Evolutionary conservation across 2,329 filamentous ascomycete species (phyloP).

Genomic region (Fusarium chaquense): DNA sequence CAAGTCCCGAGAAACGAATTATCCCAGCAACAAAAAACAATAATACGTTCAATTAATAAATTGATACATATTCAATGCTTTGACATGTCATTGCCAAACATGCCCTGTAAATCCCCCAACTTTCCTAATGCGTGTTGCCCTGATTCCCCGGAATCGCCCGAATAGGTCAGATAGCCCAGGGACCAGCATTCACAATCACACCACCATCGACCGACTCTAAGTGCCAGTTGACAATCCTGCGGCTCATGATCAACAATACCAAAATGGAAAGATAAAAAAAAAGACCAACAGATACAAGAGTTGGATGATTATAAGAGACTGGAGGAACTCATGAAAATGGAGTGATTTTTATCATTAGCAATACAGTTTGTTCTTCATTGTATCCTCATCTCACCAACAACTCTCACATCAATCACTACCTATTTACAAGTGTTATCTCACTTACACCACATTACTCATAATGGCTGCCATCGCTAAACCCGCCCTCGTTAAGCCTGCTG

Average conservation of each 20-base stretch:
- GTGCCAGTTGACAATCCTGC: slow-evolving; percentile 28
- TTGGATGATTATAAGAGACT: slow-evolving; percentile 32
- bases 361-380: slow-evolving; percentile 4
- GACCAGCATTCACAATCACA: slow-evolving; percentile 34
- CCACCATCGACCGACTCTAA: slow-evolving; percentile 43
- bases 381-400: slow-evolving; percentile 8
- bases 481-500: slow-evolving; percentile 24
- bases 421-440: slow-evolving; percentile 4
- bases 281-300: neutral
- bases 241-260: slow-evolving; percentile 17
- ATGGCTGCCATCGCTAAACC: slow-evolving; percentile 34
- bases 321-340: slow-evolving; percentile 20
- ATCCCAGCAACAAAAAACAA: neutral
- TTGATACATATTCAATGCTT: neutral
- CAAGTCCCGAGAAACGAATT: neutral
- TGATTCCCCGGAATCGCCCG: slow-evolving; percentile 40
- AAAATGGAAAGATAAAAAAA: neutral
- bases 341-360: slow-evolving; percentile 30
- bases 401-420: neutral
- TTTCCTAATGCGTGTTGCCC: slow-evolving; percentile 14
- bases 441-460: slow-evolving; percentile 28
- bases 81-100: neutral
- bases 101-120: slow-evolving; percentile 4
- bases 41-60: neutral
- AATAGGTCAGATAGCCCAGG: slow-evolving; percentile 42